phyloP scores from a whole-genome alignment of 441 rosid genomes.

The Euphorbia schlechtendalii region DNA sequence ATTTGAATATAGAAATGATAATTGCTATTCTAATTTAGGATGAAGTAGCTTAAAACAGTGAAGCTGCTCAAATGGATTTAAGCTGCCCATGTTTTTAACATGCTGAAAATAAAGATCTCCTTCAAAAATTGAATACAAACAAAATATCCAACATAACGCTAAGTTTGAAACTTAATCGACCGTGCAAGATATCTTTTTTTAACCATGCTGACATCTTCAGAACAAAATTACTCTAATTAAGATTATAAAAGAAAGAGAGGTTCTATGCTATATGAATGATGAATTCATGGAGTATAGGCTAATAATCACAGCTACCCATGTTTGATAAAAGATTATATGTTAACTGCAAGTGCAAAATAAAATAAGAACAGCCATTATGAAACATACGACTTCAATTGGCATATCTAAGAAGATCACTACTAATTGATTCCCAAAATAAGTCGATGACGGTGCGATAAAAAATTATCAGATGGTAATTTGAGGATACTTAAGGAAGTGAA shows the following conservation, averaged over 20 bases:
- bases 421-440: too few species aligned
- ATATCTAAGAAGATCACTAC: neutral
- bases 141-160: neutral
- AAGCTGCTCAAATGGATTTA: neutral
- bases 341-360: too few species aligned
- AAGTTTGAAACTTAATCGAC: neutral
- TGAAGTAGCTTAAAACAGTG: too few species aligned
- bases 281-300: neutral
- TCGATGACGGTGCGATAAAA: neutral
- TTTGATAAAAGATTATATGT: neutral
- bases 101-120: neutral
- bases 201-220: neutral
- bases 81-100: neutral
- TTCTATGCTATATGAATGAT: neutral
- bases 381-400: neutral
- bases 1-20: too few species aligned
- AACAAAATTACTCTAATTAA: too few species aligned
- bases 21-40: too few species aligned
- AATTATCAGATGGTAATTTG: neutral
- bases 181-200: neutral
- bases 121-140: neutral
- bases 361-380: too few species aligned
- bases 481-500: constrained; percentile 89
- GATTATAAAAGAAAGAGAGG: neutral
- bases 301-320: neutral